Evolutionary conservation across 805 yeast species (phyloP).

Genomic region (Starmerella geochares): DNA sequence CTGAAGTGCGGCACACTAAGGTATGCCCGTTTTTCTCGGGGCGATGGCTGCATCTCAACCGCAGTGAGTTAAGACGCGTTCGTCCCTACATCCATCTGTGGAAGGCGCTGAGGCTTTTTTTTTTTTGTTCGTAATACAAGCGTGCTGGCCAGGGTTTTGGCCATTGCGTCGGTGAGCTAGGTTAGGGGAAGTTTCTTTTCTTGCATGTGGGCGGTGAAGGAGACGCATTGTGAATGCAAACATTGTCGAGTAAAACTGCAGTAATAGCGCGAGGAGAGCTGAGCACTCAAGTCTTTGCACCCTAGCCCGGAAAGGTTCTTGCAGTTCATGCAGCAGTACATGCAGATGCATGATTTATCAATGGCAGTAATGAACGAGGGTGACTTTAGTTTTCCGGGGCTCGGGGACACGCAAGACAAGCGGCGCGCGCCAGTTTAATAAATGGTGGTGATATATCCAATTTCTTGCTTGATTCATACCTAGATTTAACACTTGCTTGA

Average conservation of each 20-base stretch:
- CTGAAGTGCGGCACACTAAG: too few species aligned
- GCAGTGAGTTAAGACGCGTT: too few species aligned
- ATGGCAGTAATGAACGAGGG: conserved; percentile 4
- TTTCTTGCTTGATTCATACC: background rate
- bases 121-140: background rate
- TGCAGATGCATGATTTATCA: conserved; percentile 5
- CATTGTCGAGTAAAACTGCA: background rate
- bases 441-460: background rate
- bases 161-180: background rate
- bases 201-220: background rate
- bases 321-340: background rate
- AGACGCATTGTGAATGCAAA: background rate
- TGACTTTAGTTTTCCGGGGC: conserved; percentile 4
- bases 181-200: background rate
- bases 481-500: background rate
- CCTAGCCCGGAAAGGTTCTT: background rate
- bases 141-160: background rate
- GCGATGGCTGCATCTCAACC: too few species aligned
- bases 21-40: too few species aligned
- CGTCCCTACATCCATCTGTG: background rate
- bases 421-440: background rate
- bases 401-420: conserved; percentile 1
- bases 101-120: background rate
- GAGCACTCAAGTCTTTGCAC: background rate
- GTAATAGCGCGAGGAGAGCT: background rate